Base-by-base conservation (phyloP, 106 monocot genomes). In the Phalaenopsis aphrodite region DNA sequence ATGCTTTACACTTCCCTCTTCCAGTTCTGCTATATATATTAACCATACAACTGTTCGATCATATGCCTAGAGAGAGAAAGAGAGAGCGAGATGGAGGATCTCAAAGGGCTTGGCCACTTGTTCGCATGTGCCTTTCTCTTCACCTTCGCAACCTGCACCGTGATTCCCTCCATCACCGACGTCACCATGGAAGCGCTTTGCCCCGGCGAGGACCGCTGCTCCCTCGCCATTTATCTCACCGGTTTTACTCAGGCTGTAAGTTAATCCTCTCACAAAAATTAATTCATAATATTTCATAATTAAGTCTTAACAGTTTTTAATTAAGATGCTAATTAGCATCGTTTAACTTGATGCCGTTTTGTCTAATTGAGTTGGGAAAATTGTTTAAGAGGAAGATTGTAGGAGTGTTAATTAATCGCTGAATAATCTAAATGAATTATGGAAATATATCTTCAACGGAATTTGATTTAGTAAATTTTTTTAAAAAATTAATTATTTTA, bases 211-310 rank as follows among this genome's bases (percentile, higher is more conserved):
- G 93, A 91, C 77, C 71, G 90, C 45, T 99, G 98, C 91, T 85
- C 87, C 12, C 90, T 99, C 49, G 98, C 91, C 77, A 94, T 99
- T 75, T 99, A 94, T 78, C 95, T 99, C 85, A 75, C 82, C 43
- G 99, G 98, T 46, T 84, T 94, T 84, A 82, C 93, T 8, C 94
- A 95, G 42, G 94, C 88, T 2, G 98, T 99, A 83, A 83, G 86
- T 18, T 74, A 37, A 69, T 69, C 15, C 30, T 38, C 38, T 39
- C 69, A 69, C 39, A 4, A 43, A 17, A n/a, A 71, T 71, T 16
- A 14, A 14, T 14, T 0, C 9, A 0, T 12, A 38, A 39, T 71
- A 8, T 0, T 21, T 23, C 21, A 6, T 64, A 12, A 52, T 52
- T 9, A 52, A 52, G 11, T 52, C 30, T 30, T 52, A 11, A 52